Base-by-base conservation (phyloP, 371 early-diverging fungal species). In the Mucor lusitanicus region DNA sequence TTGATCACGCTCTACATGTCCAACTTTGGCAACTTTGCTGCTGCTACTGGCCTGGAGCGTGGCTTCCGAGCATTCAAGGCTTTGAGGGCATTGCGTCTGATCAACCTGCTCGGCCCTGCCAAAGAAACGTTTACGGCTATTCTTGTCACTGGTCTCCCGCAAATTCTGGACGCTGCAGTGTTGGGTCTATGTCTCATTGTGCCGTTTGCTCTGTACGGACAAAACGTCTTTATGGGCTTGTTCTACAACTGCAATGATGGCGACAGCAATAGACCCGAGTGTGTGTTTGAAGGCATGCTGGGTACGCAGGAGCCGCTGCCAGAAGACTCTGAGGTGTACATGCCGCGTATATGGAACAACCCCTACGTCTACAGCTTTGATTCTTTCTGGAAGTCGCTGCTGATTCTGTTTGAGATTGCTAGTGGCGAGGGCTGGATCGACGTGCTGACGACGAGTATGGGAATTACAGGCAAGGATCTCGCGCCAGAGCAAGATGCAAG, bases 351-450 rank as follows among this genome's bases (percentile, higher is more conserved):
- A 1, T 91, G 92, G 92, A 48, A 62, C 9, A 90, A 90, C 54
- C 91, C 89, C 0, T 78, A 82, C 30, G 85, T 80, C 0, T 90
- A 88, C 71, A 90, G 88, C 59, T 91, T 91, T 78, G 88, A 90
- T 68, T 82, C 83, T 17, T 89, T 91, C 73, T 78, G 83, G 59
- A 67, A 74, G 0, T 85, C 87, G 0, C 72, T 90, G 40, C 62
- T 88, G 60, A 85, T 89, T 37, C 71, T 91, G 1, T 85, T 91
- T 50, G 89, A 89, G 64, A 87, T 88, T 73, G 78, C 86, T 1
- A 89, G 89, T 25, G 89, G 90, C 48, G 92, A 91, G 70, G 90
- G 90, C 5, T 91, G 92, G 92, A 76, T 84, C 3, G 87, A 88
- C 61, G 90, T 90, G 3, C 73, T 90, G 79, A 69, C 75, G 5